Conservation (phyloP, 2,329 filamentous ascomycete species). For the Pyrenochaeta sp. region DNA sequence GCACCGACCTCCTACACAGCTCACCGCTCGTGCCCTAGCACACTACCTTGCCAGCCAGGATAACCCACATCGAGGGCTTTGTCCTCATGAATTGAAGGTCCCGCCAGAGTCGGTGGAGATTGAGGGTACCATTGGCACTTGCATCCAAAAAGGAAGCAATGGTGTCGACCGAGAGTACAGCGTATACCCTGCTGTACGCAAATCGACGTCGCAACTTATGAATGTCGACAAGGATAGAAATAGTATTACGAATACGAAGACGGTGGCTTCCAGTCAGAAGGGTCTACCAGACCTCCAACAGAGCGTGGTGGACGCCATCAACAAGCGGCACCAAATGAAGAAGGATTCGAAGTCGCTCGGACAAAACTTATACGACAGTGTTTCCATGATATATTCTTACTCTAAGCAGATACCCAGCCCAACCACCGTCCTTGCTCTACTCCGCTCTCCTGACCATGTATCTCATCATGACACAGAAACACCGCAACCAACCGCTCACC, state of each 20-base stretch:
- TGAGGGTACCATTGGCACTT: slow-evolving; percentile 14
- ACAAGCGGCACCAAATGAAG: slow-evolving; percentile 37
- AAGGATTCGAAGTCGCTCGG: slow-evolving; percentile 70
- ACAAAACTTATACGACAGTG: slow-evolving; percentile 62
- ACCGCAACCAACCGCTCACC: slow-evolving; percentile 20
- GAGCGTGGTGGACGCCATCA: slow-evolving; percentile 24
- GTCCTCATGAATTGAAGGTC: slow-evolving; percentile 58
- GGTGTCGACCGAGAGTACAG: slow-evolving; percentile 4
- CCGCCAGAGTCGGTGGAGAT: slow-evolving; percentile 38
- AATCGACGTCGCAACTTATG: background rate
- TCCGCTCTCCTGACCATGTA: slow-evolving; percentile 17
- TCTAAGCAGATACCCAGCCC: slow-evolving; percentile 43
- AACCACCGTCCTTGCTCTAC: slow-evolving; percentile 29
- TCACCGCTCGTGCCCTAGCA: slow-evolving; percentile 83
- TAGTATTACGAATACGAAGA: background rate
- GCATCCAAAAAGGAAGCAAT: background rate
- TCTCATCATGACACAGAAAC: background rate
- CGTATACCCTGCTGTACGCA: slow-evolving; percentile 12
- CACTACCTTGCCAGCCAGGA: slow-evolving; percentile 82
- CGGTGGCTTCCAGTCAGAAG: background rate
- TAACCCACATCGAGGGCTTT: slow-evolving; percentile 75
- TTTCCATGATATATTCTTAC: slow-evolving; percentile 45
- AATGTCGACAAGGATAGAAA: background rate
- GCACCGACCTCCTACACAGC: slow-evolving; percentile 78
- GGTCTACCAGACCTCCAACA: background rate